Conservation (phyloP, 2,329 filamentous ascomycete species). For the Neurospora sp. region DNA sequence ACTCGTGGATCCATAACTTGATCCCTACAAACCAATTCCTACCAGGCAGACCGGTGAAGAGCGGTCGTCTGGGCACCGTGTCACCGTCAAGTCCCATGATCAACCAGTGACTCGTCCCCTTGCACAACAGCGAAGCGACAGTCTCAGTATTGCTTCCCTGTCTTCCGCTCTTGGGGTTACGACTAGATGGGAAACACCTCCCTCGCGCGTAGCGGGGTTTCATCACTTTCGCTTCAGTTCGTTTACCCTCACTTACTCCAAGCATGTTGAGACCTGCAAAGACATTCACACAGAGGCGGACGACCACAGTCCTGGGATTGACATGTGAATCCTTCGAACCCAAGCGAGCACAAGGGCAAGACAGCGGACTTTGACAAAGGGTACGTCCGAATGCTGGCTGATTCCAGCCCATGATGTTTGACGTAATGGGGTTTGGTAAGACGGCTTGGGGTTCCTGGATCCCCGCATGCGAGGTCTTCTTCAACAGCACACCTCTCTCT, state of each 20-base stretch:
- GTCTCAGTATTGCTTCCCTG: background rate
- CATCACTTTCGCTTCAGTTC: background rate
- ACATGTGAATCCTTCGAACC: background rate
- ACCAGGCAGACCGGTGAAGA: background rate
- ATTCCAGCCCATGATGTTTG: background rate
- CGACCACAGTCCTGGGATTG: background rate
- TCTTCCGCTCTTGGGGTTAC: background rate
- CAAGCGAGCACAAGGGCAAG: background rate
- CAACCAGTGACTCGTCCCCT: background rate
- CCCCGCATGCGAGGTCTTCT: background rate
- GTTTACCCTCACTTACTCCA: background rate
- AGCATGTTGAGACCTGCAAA: background rate
- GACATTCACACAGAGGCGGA: background rate
- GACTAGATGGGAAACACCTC: background rate
- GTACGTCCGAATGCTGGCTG: background rate
- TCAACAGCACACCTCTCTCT: background rate
- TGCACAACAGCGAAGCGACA: background rate
- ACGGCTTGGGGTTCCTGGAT: background rate
- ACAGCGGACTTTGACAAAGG: background rate
- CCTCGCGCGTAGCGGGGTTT: background rate
- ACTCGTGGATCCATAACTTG: background rate
- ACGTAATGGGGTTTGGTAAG: background rate
- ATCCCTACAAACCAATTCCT: background rate
- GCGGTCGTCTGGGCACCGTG: background rate
- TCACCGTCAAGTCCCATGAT: background rate